A percentile compares a stretch with the other conserved stretches of the same genome.
Conservation (phyloP, 1,284 basidiomycete species). For the Marasmius tenuissimus region DNA sequence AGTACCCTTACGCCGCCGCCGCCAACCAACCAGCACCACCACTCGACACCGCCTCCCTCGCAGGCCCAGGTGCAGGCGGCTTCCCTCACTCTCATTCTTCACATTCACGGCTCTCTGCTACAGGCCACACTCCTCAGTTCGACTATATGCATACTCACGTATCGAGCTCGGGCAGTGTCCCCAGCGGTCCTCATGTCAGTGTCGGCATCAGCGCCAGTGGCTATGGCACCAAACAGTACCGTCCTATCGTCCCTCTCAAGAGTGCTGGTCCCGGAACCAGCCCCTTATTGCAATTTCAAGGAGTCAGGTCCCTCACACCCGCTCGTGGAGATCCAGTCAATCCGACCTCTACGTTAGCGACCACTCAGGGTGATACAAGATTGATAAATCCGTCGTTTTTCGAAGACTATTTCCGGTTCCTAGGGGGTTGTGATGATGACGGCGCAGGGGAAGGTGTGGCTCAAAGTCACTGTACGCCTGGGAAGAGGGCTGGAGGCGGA, state of each 20-base stretch:
- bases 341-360: too few species aligned
- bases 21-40: background rate
- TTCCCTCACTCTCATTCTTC: constrained; percentile 20
- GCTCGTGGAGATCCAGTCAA: constrained; percentile 14
- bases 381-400: too few species aligned
- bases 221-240: constrained; percentile 47
- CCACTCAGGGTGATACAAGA: too few species aligned
- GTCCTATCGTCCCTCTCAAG: constrained; percentile 59
- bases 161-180: constrained; percentile 44
- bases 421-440: too few species aligned
- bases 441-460: too few species aligned
- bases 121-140: constrained; percentile 31
- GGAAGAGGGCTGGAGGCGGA: too few species aligned
- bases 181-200: constrained; percentile 43
- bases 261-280: constrained; percentile 38
- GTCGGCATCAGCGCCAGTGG: constrained; percentile 58
- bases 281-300: constrained; percentile 31
- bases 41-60: too few species aligned
- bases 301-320: constrained; percentile 42
- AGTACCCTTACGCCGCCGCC: constrained; percentile 18
- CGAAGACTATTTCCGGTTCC: too few species aligned
- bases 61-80: too few species aligned
- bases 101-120: constrained; percentile 27
- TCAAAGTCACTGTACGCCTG: too few species aligned
- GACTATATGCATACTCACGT: constrained; percentile 32